Conservation (phyloP, 2,329 filamentous ascomycete genomes). For the Colletotrichum navitas region DNA sequence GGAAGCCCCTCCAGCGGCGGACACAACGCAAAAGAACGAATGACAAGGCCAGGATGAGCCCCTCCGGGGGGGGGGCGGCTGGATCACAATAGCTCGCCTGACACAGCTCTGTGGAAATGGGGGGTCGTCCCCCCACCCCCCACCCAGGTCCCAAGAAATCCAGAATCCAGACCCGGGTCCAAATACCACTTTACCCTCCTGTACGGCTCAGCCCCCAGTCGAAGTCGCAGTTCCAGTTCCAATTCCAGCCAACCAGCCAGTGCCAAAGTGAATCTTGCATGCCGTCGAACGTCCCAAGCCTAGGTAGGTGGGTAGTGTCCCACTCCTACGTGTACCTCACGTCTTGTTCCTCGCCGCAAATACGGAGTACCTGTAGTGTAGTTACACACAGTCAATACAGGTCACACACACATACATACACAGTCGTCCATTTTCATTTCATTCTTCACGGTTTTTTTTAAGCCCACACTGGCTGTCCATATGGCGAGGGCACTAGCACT, state of each 20-base stretch:
- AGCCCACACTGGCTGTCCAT: background rate
- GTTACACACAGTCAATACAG: too few relatives aligned
- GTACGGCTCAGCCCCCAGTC: constrained; percentile 4
- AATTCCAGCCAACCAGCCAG: constrained; percentile 8
- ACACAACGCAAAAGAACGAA: background rate
- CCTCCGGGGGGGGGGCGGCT: background rate
- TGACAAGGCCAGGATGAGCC: background rate
- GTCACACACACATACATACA: background rate
- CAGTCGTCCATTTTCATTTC: background rate
- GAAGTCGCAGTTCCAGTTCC: background rate
- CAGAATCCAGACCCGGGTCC: constrained; percentile 34
- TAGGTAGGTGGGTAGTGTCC: background rate
- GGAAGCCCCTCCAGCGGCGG: background rate
- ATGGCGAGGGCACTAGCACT: background rate
- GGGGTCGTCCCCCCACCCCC: background rate
- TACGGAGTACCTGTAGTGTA: background rate
- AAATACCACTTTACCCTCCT: constrained; percentile 26
- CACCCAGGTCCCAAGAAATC: constrained; percentile 9
- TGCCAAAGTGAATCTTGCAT: background rate
- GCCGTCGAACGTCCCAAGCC: constrained; percentile 3
- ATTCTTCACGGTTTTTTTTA: background rate
- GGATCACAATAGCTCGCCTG: constrained; percentile 5
- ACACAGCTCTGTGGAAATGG: background rate
- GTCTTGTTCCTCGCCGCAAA: too few relatives aligned
- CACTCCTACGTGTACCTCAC: too few relatives aligned